phyloP scores from a whole-genome alignment of 2,329 filamentous ascomycete species.

The Fusarium nygamai region DNA sequence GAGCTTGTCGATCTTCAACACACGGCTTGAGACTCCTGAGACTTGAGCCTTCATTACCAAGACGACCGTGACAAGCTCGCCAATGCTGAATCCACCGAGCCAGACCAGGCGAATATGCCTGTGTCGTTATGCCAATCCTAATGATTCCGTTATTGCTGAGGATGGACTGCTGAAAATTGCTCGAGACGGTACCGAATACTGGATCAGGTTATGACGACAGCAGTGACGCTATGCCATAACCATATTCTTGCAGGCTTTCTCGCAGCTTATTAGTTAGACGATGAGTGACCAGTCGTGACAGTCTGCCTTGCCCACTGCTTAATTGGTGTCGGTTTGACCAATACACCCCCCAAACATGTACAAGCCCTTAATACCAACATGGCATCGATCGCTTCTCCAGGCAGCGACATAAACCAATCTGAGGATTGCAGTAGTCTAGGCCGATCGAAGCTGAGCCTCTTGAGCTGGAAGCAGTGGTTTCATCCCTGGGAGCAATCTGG shows the following conservation, averaged over 20 bases:
- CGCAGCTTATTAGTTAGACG: neutral
- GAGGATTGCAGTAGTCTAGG: slow-evolving; percentile 8
- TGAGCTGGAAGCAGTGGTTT: neutral
- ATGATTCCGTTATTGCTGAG: slow-evolving; percentile 3
- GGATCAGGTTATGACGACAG: slow-evolving; percentile 4
- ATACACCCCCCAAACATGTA: slow-evolving; percentile 12
- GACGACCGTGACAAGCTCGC: neutral
- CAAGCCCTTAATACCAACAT: slow-evolving; percentile 23
- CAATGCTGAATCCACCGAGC: neutral
- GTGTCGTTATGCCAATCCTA: neutral
- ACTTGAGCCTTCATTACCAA: slow-evolving; percentile 1
- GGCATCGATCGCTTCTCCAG: slow-evolving; percentile 31
- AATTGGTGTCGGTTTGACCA: neutral
- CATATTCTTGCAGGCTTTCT: neutral
- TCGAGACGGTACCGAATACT: neutral
- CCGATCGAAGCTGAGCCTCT: slow-evolving; percentile 23
- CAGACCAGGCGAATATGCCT: neutral
- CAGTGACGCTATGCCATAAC: neutral
- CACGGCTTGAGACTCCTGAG: neutral
- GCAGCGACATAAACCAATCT: slow-evolving; percentile 34
- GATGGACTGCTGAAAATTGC: slow-evolving; percentile 7
- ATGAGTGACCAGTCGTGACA: slow-evolving; percentile 8
- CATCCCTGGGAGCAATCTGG: neutral
- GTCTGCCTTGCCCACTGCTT: slow-evolving; percentile 15
- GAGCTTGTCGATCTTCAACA: slow-evolving; percentile 20